phyloP scores from a whole-genome alignment of 78 protist genomes.

The Emiliania huxleyi region DNA sequence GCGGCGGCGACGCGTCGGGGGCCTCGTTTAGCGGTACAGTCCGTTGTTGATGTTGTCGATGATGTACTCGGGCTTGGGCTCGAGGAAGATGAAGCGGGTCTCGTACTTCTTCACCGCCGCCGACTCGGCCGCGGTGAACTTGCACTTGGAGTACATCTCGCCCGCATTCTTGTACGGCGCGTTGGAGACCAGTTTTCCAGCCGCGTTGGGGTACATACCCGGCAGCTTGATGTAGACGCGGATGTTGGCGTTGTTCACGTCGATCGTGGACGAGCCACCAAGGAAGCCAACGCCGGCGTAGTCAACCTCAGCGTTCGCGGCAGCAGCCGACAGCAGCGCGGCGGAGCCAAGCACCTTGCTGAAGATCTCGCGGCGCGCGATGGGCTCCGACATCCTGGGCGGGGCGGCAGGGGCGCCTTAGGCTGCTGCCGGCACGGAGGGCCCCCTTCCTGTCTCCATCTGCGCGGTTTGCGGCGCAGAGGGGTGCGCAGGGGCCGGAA shows the following conservation, averaged over 20 bases:
- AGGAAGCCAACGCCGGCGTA: slow-evolving; percentile 30
- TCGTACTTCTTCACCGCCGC: slow-evolving; percentile 36
- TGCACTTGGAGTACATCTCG: not conserved
- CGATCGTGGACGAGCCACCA: slow-evolving; percentile 23
- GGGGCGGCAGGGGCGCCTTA: not conserved
- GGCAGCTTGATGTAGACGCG: slow-evolving; percentile 43
- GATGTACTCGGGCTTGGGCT: slow-evolving; percentile 41
- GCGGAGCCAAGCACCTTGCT: not conserved
- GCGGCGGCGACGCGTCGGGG: too few relatives aligned
- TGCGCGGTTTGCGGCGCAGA: not conserved
- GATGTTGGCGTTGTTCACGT: slow-evolving; percentile 50
- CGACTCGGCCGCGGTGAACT: not conserved
- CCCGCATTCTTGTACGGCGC: not conserved
- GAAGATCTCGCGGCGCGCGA: slow-evolving; percentile 32
- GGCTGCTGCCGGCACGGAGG: not conserved
- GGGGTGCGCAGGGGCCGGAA: too few relatives aligned
- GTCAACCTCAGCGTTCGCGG: slow-evolving; percentile 34
- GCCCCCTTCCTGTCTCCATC: not conserved
- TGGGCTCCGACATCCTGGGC: slow-evolving; percentile 21
- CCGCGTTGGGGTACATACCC: slow-evolving; percentile 46
- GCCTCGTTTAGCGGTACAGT: slow-evolving; percentile 32
- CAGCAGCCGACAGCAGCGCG: not conserved
- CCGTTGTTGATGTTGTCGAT: slow-evolving; percentile 46
- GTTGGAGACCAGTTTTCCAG: slow-evolving; percentile 12
- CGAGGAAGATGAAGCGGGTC: slow-evolving; percentile 19